These are phyloP conservation scores for Thermochaetoides thermophila DNA, from an alignment of 495 filamentous ascomycete genomes.

Conservation along the genomic window DNA sequence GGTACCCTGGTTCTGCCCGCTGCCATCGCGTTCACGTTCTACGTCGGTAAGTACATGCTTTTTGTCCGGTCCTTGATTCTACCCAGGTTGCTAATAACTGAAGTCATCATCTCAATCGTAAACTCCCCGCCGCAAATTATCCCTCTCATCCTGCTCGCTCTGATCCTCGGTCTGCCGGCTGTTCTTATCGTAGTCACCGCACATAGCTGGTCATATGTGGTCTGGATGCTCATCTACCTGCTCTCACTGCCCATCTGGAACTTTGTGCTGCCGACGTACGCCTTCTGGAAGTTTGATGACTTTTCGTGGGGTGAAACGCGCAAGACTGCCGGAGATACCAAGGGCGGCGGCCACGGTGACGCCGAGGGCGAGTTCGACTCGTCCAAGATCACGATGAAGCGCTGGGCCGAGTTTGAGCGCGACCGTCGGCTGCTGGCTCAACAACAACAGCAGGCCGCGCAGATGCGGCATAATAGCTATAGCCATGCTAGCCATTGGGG, in stretches of 20 bases:
- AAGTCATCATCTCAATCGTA: conserved; percentile 77
- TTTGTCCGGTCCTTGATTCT: background rate
- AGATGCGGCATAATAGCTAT: background rate
- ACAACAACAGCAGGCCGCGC: conserved; percentile 17
- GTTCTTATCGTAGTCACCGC: conserved; percentile 90
- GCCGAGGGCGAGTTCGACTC: conserved; percentile 95
- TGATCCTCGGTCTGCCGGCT: conserved; percentile 89
- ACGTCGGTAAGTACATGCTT: conserved; percentile 67
- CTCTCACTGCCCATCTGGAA: conserved; percentile 94
- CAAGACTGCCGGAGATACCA: conserved; percentile 84
- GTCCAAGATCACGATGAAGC: conserved; percentile 95
- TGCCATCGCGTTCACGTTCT: conserved; percentile 92
- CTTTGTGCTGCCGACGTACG: conserved; percentile 83
- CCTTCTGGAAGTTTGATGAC: conserved; percentile 99
- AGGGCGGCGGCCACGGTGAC: conserved; percentile 60
- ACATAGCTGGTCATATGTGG: conserved; percentile 82
- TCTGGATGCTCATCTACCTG: conserved; percentile 96
- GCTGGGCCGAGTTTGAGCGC: conserved; percentile 90
- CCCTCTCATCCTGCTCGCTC: conserved; percentile 72
- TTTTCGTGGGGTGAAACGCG: conserved; percentile 99
- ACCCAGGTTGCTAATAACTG: background rate
- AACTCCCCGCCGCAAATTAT: conserved; percentile 76
- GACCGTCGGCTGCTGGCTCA: conserved; percentile 23
- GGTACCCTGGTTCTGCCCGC: conserved; percentile 91
- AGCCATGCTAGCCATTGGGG: conserved; percentile 23